Percentiles rank a stretch among this genome's conserved stretches.
Evolutionary conservation across 1,284 basidiomycete genomes (phyloP).

Genomic region (Cyathus olla): DNA sequence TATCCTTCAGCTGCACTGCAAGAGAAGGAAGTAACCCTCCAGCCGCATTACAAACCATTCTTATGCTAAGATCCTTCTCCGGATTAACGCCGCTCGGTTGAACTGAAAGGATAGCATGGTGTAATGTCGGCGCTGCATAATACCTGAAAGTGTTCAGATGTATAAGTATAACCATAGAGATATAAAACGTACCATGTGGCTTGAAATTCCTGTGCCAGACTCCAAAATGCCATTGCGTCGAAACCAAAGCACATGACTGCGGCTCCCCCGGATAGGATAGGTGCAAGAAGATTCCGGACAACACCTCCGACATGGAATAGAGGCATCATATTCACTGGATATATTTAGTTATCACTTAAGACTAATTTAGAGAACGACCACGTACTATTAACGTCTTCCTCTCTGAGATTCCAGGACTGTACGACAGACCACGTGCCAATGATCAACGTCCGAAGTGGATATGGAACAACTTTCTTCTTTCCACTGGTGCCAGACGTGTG

Average conservation of each 20-base stretch:
- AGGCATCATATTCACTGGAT: constrained; percentile 72
- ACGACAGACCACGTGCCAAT: constrained; percentile 70
- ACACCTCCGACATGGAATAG: constrained; percentile 78
- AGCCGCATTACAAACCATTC: constrained; percentile 60
- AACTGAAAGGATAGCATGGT: constrained; percentile 56
- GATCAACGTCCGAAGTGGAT: constrained; percentile 68
- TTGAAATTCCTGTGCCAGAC: constrained; percentile 55
- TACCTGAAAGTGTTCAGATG: constrained; percentile 43
- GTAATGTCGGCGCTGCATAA: constrained; percentile 59
- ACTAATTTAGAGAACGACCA: constrained; percentile 5
- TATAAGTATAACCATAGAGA: constrained; percentile 6
- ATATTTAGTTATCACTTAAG: neutral
- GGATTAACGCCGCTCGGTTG: constrained; percentile 44
- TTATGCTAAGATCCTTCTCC: constrained; percentile 47
- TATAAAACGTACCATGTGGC: constrained; percentile 59
- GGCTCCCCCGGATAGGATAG: constrained; percentile 66
- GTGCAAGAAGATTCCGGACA: constrained; percentile 71
- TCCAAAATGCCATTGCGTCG: constrained; percentile 71
- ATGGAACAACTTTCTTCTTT: constrained; percentile 68
- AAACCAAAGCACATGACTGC: constrained; percentile 71
- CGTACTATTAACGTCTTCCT: constrained; percentile 56
- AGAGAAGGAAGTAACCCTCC: constrained; percentile 57
- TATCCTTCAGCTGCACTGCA: constrained; percentile 49
- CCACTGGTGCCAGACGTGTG: constrained; percentile 78
- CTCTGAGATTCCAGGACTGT: constrained; percentile 65